Base-by-base conservation (phyloP, 805 yeast genomes). In the Metschnikowia arizonensis region DNA sequence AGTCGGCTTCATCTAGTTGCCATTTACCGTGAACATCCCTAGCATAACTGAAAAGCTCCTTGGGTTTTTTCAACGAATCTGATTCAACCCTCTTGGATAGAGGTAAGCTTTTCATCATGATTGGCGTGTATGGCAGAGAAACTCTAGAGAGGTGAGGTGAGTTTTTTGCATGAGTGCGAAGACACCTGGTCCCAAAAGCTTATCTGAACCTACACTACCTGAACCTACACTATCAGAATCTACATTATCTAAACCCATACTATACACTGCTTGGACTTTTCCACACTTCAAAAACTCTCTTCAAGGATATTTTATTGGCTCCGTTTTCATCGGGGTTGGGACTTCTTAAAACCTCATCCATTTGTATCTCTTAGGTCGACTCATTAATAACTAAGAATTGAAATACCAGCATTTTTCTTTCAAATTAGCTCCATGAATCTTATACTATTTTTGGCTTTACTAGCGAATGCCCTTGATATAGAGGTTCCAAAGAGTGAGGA, bases 51-150 rank as follows among this genome's bases (percentile, higher is more conserved):
- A 78, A 72, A 2, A 91, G 53, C 63, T 93, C 97, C 52, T 83
- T 84, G 2, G 99, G 98, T 62, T 88, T 95, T 56, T 83, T 82
- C 43, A 90, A 71, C 1, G 88, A 79, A 0, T 91, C 81, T 8
- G 83, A 76, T 25, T 77, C 71, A 0, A 88, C 77, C 46, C 85
- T 67, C 9, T 78, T 67, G 41, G 60, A 59, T 28, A 75, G 52
- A 2, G 79, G 76, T 48, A 71, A 62, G n/a, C 66, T 58, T 42
- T 58, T 63, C 43, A 60, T 53, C 65, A 57, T 64, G 26, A 33
- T n/a, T 40, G 45, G 12, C 15, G 14, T 24, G 36, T 33, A 26
- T 17, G 36, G 18, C 30, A 12, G 31, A 25, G 23, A 25, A 6
- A 31, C 21, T 26, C 23, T 25, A 31, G 25, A 21, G 38, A 5